phyloP scores from a whole-genome alignment of 169 alveolate species.

The Eimeria praecox region DNA sequence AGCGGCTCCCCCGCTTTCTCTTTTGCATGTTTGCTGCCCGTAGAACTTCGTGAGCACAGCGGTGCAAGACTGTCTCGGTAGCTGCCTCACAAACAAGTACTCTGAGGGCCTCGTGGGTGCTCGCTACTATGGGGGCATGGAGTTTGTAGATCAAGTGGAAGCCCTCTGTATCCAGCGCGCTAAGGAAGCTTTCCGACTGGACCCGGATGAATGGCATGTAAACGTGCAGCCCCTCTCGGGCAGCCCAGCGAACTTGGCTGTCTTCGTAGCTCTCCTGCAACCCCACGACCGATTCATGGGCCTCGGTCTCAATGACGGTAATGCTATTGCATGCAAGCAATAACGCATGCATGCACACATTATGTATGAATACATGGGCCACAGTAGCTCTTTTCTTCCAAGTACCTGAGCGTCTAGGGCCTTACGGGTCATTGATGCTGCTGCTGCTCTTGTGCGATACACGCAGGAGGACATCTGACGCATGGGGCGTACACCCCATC shows the following conservation, averaged over 20 bases:
- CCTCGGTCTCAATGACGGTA: conserved; percentile 97
- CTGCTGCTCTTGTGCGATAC: neutral
- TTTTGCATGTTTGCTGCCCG: neutral
- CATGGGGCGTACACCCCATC: conserved; percentile 95
- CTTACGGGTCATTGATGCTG: neutral
- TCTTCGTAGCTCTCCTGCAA: conserved; percentile 95
- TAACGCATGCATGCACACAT: neutral
- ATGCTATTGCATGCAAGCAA: conserved; percentile 87
- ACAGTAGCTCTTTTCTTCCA: neutral
- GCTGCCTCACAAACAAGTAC: conserved; percentile 95
- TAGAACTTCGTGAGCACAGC: conserved; percentile 85
- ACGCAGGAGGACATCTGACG: conserved; percentile 87
- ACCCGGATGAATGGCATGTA: conserved; percentile 98
- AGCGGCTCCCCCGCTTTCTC: neutral
- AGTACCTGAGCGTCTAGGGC: neutral
- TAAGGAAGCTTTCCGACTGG: conserved; percentile 95
- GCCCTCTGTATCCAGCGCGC: conserved; percentile 95
- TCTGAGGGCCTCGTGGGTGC: conserved; percentile 99
- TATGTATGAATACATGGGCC: neutral
- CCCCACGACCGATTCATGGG: conserved; percentile 98
- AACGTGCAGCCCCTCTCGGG: conserved; percentile 98
- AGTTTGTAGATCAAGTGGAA: conserved; percentile 93
- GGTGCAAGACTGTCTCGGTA: conserved; percentile 95
- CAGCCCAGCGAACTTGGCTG: conserved; percentile 98
- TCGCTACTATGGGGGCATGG: conserved; percentile 96